These are phyloP conservation scores for Cyberlindnera samutprakarnensis DNA, from an alignment of 805 yeast genomes.

Conservation along the genomic window DNA sequence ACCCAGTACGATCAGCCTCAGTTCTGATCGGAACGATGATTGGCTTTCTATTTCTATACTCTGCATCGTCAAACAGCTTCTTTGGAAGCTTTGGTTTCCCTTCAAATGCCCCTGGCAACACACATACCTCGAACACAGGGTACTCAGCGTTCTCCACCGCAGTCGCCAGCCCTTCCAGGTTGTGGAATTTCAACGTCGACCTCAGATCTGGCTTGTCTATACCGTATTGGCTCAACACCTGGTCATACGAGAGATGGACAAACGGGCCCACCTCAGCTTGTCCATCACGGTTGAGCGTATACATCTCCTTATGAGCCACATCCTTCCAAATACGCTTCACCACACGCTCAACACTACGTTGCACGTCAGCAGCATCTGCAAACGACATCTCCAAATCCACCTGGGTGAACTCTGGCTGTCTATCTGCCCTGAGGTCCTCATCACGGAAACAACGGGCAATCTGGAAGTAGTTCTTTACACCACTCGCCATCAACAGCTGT, in stretches of 20 bases:
- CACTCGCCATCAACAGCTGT: constrained; percentile 91
- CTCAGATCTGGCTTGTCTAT: constrained; percentile 94
- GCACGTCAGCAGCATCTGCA: constrained; percentile 62
- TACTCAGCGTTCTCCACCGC: constrained; percentile 36
- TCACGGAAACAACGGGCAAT: constrained; percentile 93
- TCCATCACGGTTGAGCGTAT: constrained; percentile 13
- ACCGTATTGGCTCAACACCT: constrained; percentile 71
- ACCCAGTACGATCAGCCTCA: constrained; percentile 29
- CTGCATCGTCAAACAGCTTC: constrained; percentile 29
- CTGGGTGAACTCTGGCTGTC: constrained; percentile 98
- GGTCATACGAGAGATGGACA: constrained; percentile 49
- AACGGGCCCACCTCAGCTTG: constrained; percentile 20
- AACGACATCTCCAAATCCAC: constrained; percentile 93
- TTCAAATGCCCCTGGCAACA: constrained; percentile 39
- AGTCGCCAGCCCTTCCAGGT: constrained; percentile 18
- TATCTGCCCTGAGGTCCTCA: constrained; percentile 88
- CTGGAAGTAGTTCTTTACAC: constrained; percentile 80
- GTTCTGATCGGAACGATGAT: constrained; percentile 41
- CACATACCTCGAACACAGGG: constrained; percentile 69
- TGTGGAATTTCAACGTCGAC: constrained; percentile 34
- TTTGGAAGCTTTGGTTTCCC: constrained; percentile 26
- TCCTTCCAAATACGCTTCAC: constrained; percentile 49
- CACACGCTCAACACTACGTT: constrained; percentile 50
- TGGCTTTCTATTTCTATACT: constrained; percentile 55
- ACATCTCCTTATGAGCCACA: constrained; percentile 28